A percentile compares a stretch with the other conserved stretches of the same genome.
Conservation (phyloP, 2,329 filamentous ascomycete genomes). For the Talaromyces piceae region DNA sequence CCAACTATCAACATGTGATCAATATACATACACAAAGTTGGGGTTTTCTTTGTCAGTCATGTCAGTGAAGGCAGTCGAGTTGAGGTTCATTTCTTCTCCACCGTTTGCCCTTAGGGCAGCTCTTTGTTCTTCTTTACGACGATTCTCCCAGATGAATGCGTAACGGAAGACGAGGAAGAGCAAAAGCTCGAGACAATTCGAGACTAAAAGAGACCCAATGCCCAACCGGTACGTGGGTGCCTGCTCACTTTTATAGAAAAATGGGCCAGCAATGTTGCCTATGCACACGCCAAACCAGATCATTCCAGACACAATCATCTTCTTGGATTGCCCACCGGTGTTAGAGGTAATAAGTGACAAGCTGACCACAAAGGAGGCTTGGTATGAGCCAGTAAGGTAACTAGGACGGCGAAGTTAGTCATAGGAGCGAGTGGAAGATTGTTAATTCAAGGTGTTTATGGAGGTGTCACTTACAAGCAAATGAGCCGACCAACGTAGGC, state of each 20-base stretch:
- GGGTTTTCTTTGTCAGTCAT: conserved; percentile 43
- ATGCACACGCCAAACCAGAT: conserved; percentile 21
- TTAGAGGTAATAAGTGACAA: conserved; percentile 24
- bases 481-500: conserved; percentile 17
- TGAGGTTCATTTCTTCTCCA: conserved; percentile 14
- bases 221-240: conserved; percentile 19
- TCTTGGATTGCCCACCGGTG: conserved; percentile 26
- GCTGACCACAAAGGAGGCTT: conserved; percentile 23
- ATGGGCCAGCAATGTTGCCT: conserved; percentile 22
- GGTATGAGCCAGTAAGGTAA: conserved; percentile 22
- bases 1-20: too few relatives aligned
- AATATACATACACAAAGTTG: conserved; percentile 27
- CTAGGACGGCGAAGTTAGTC: conserved; percentile 1
- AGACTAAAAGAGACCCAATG: conserved; percentile 20
- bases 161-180: conserved; percentile 13
- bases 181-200: conserved; percentile 14
- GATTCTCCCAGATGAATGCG: conserved; percentile 16
- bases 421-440: not conserved
- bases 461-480: conserved; percentile 11
- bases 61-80: conserved; percentile 42
- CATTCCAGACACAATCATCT: conserved; percentile 22
- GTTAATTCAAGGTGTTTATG: not conserved
- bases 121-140: conserved; percentile 3
- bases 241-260: conserved; percentile 21
- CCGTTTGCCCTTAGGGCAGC: conserved; percentile 1